Conservation (phyloP, 2,329 filamentous ascomycete species). For the Hypoxylon sp. region DNA sequence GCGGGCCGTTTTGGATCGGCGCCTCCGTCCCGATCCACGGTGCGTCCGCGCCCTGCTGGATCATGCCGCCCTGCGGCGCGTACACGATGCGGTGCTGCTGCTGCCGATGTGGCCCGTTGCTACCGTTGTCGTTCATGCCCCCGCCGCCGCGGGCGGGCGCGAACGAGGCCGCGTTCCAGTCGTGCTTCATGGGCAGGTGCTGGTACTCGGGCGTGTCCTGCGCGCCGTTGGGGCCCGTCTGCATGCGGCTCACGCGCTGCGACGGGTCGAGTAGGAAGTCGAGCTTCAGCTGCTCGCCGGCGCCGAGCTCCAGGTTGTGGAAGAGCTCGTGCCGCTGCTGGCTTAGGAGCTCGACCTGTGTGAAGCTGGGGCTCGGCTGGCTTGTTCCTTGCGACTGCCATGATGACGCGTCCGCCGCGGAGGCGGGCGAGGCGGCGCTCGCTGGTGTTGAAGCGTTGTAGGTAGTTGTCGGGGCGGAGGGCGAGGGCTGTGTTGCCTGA, state of each 20-base stretch:
- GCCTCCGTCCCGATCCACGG: conserved; percentile 45
- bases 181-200: conserved; percentile 64
- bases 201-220: conserved; percentile 60
- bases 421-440: conserved; percentile 54
- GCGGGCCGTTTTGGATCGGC: conserved; percentile 69
- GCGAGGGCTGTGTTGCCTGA: conserved; percentile 43
- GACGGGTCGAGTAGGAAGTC: conserved; percentile 77
- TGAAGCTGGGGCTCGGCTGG: conserved; percentile 45
- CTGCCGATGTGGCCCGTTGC: conserved; percentile 22
- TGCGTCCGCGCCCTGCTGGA: conserved; percentile 7
- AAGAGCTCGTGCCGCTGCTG: conserved; percentile 63
- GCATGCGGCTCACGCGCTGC: conserved; percentile 65
- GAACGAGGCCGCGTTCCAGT: conserved; percentile 55
- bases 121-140: conserved; percentile 14
- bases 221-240: conserved; percentile 61
- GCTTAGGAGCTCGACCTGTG: conserved; percentile 52
- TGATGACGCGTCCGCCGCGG: conserved; percentile 46
- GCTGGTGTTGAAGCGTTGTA: conserved; percentile 55
- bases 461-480: conserved; percentile 48
- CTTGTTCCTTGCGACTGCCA: conserved; percentile 47
- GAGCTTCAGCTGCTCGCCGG: conserved; percentile 74
- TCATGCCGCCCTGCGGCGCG: conserved; percentile 9
- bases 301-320: conserved; percentile 69
- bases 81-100: conserved; percentile 39
- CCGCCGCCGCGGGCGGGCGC: conserved; percentile 12